Conservation (phyloP, 1,284 basidiomycete species). For the Amylostereum areolatum region DNA sequence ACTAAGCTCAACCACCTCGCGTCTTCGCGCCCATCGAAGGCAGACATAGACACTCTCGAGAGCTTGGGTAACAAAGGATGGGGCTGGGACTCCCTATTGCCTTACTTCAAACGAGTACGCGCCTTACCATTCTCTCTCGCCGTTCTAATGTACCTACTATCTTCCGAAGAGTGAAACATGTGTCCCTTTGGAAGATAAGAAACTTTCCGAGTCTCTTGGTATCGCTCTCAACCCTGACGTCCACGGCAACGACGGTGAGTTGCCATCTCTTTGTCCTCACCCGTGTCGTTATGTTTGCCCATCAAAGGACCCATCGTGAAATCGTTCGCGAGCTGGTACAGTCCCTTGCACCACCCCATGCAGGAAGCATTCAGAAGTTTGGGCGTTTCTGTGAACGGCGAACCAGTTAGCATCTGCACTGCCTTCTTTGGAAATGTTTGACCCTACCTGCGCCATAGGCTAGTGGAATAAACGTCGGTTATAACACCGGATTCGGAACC, state of each 20-base stretch:
- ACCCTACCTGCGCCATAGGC: background rate
- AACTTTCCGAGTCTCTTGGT: background rate
- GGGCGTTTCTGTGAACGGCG: constrained; percentile 6
- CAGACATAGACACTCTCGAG: constrained; percentile 11
- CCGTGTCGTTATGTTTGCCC: background rate
- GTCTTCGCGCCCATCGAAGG: constrained; percentile 9
- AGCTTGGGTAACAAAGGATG: constrained; percentile 13
- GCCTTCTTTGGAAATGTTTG: background rate
- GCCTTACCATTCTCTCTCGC: background rate
- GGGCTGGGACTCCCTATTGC: constrained; percentile 13
- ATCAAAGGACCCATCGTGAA: constrained; percentile 11
- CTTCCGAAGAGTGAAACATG: constrained; percentile 2
- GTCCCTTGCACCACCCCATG: constrained; percentile 3
- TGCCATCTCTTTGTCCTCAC: background rate
- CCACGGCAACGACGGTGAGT: constrained; percentile 9
- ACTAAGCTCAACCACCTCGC: constrained; percentile 4
- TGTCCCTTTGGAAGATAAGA: background rate
- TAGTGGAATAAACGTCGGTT: constrained; percentile 3
- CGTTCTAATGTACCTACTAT: background rate
- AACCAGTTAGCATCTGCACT: constrained; percentile 3
- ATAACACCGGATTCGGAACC: background rate
- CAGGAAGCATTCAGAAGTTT: constrained; percentile 5
- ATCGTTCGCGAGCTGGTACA: constrained; percentile 7
- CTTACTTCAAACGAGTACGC: constrained; percentile 8
- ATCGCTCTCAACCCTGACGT: constrained; percentile 1